Evolutionary conservation across 2,329 filamentous ascomycete species (phyloP), one percentile per base, ranked within the genome.

Genomic region (Colletotrichum karsti): DNA sequence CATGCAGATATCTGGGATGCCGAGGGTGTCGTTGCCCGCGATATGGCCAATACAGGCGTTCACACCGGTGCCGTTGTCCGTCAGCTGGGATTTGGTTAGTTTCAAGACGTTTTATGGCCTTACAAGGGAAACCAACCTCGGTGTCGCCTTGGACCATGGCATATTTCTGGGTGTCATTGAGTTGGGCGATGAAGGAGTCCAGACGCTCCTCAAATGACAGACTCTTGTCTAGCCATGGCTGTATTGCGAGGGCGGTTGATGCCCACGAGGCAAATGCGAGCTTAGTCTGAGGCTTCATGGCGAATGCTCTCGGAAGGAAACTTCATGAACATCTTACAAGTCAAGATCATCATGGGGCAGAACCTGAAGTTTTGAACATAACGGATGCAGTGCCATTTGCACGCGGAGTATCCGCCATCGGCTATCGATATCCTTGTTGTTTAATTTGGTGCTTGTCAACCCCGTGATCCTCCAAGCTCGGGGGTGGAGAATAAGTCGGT

Each of bases 1-100:
- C 59, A 62, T 55, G 37, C 59, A 62, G 26, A 62, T 39, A 13
- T 22, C 26, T 1, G 48, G 37, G 28, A 62, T 62, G 13, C 59
- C 59, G 13, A 55, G 59, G 10, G 10, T 53, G 26, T 8, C 18
- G n/a, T 39, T 55, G 20, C 48, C 59, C 5, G 18, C 10, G 9
- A 62, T 44, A 20, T 62, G 59, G 6, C 59, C 59, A 26, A 62
- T 62, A 7, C 59, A 62, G 18, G 59, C 59, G 46, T 62, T 62
- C 12, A 62, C 48, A 9, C 59, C 48, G n/a, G 59, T 62, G 5
- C 59, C 59, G 18, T 62, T 61, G 30, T 53, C 50, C 2, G 50
- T 53, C 7, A 53, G 28, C 50, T 53, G 18, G 18, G n/a, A 20
- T 4, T 3, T 13, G 0, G 50, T 53, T 0, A 53, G 30, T 53